Percentiles rank a stretch among this genome's conserved stretches.
phyloP scores from a whole-genome alignment of 2,329 filamentous ascomycete species.

The Monilinia aucupariae region DNA sequence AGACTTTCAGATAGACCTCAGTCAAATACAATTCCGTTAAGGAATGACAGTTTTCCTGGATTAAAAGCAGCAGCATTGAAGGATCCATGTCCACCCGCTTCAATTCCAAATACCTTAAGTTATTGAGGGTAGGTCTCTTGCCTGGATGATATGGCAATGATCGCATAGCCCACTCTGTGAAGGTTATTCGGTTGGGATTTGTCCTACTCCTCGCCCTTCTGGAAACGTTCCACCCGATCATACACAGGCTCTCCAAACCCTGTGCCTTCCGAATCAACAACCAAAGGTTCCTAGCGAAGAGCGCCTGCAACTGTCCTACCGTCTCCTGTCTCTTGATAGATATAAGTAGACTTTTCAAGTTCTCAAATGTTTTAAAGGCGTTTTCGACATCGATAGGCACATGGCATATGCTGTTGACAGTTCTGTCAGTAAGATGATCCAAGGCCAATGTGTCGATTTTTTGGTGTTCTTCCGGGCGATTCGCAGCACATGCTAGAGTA shows the following conservation, averaged over 20 bases:
- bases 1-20: slow-evolving; percentile 35
- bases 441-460: slow-evolving; percentile 44
- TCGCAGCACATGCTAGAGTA: slow-evolving; percentile 45
- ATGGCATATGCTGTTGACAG: slow-evolving; percentile 45
- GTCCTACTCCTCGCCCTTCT: slow-evolving; percentile 25
- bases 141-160: slow-evolving; percentile 29
- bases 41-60: slow-evolving; percentile 28
- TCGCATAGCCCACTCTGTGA: slow-evolving; percentile 29
- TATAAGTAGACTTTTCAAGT: slow-evolving; percentile 43
- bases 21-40: slow-evolving; percentile 34
- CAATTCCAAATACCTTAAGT: slow-evolving; percentile 32
- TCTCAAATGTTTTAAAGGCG: slow-evolving; percentile 40
- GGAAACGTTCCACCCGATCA: slow-evolving; percentile 39
- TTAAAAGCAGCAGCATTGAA: slow-evolving; percentile 25
- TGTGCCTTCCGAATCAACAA: slow-evolving; percentile 44
- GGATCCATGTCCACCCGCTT: slow-evolving; percentile 34
- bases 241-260: slow-evolving; percentile 43
- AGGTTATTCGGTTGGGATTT: slow-evolving; percentile 20
- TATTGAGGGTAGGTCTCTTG: slow-evolving; percentile 16
- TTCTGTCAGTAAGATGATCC: slow-evolving; percentile 46
- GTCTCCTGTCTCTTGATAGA: slow-evolving; percentile 44
- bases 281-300: slow-evolving; percentile 46
- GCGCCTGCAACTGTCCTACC: slow-evolving; percentile 34
- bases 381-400: slow-evolving; percentile 49
- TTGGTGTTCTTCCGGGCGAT: slow-evolving; percentile 42